phyloP scores from a whole-genome alignment of 768 basidiomycete genomes.

The Holtermannia corniformis region DNA sequence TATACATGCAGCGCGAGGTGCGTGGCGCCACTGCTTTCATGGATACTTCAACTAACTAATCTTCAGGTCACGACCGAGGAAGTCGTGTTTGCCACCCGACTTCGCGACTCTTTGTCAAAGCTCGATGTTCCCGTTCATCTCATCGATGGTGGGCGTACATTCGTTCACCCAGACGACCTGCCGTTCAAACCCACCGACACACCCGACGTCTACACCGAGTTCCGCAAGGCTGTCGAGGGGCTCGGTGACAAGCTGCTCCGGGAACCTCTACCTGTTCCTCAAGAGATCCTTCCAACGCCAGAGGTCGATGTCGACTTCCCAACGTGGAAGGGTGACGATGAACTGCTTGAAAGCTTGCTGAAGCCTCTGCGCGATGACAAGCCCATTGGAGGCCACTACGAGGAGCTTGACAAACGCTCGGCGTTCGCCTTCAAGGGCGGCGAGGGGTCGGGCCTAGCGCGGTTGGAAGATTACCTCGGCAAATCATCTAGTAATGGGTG shows the following conservation, averaged over 20 bases:
- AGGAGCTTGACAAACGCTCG: constrained; percentile 14
- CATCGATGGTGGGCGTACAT: constrained; percentile 32
- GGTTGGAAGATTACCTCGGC: constrained; percentile 41
- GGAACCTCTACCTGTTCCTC: constrained; percentile 16
- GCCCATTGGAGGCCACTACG: constrained; percentile 17
- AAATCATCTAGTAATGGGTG: constrained; percentile 11
- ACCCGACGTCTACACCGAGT: constrained; percentile 45
- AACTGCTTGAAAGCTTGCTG: constrained; percentile 19
- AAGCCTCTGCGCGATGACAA: constrained; percentile 32
- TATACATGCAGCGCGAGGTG: constrained; percentile 42
- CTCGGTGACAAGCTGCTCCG: constrained; percentile 40
- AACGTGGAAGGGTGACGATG: constrained; percentile 5
- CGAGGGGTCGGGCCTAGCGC: constrained; percentile 32
- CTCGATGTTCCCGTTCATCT: constrained; percentile 9
- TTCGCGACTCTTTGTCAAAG: constrained; percentile 1
- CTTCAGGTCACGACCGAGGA: constrained; percentile 21
- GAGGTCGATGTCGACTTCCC: neutral
- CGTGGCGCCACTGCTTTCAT: constrained; percentile 13
- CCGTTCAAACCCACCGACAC: constrained; percentile 34
- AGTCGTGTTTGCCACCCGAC: constrained; percentile 14
- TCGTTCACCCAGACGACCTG: constrained; percentile 36
- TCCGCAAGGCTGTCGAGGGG: constrained; percentile 44
- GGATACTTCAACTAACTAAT: constrained; percentile 12
- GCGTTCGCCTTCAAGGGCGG: constrained; percentile 42
- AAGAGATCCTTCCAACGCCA: constrained; percentile 8